Evolutionary conservation across 169 alveolate genomes (phyloP).

Genomic region (Plasmodium blacklocki): DNA sequence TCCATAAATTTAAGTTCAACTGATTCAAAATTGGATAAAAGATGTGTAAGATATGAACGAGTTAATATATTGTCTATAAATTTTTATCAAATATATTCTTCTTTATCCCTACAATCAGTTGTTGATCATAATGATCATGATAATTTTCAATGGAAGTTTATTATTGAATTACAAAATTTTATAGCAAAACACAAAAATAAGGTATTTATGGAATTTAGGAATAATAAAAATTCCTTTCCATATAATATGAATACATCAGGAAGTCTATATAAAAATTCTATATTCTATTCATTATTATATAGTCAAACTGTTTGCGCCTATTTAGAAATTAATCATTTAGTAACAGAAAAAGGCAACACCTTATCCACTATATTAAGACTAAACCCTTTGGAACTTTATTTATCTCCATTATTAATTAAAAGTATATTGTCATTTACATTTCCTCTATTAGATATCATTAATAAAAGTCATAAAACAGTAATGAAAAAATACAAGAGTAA

Average conservation of each 20-base stretch:
- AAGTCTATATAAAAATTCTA: conserved; percentile 50
- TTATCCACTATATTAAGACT: conserved; percentile 62
- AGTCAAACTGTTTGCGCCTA: conserved; percentile 76
- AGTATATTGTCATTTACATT: conserved; percentile 61
- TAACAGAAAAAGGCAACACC: conserved; percentile 72
- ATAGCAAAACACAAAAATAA: conserved; percentile 75
- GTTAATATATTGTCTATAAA: conserved; percentile 78
- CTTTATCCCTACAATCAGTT: conserved; percentile 77
- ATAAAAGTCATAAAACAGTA: conserved; percentile 4
- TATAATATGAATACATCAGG: conserved; percentile 16
- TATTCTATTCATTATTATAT: conserved; percentile 51
- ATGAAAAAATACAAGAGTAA: conserved; percentile 17
- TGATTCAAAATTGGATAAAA: not conserved
- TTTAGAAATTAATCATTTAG: conserved; percentile 73
- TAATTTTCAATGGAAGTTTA: conserved; percentile 81
- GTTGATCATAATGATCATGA: conserved; percentile 82
- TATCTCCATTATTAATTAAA: conserved; percentile 78
- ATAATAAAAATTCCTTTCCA: conserved; percentile 33
- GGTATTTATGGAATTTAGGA: conserved; percentile 75
- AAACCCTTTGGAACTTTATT: conserved; percentile 55
- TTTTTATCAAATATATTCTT: conserved; percentile 78
- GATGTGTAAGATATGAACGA: conserved; percentile 21
- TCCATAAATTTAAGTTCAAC: conserved; percentile 9
- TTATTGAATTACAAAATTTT: conserved; percentile 77
- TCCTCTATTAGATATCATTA: conserved; percentile 64